Evolutionary conservation across 1,284 basidiomycete genomes (phyloP), one percentile per base, ranked within the genome.

Genomic region (Irpex sp.): DNA sequence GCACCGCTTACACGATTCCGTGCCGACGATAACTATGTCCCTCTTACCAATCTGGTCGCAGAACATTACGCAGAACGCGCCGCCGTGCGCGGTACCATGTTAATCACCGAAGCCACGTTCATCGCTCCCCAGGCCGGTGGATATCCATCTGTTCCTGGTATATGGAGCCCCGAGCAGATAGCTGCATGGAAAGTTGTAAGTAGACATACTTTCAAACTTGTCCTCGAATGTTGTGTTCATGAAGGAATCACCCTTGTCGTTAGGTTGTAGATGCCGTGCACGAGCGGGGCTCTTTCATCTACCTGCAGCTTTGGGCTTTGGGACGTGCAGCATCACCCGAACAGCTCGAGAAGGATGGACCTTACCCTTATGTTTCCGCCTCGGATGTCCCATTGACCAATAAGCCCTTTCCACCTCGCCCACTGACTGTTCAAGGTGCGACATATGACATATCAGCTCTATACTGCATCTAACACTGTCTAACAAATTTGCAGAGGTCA

Each of bases 31-130:
- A 57, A 66, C 13, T 72, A 76, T 52, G 71, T 71, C 11, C 76
- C 40, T 15, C 40, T 61, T 8, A 62, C 62, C 9, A 72, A 75
- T 19, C 65, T 78, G 9, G 74, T 72, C 15, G 72, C 73, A 17
- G 76, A 78, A 49, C 84, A 85, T 70, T 85, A 85, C 70, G 63
- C 69, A 0, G 84, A 85, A 67, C 75, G 83, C 8, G 79, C 76
- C 1, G 72, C 70, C 38, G 67, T 67, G 0, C 77, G 79, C 0
- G 84, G 83, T 0, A 80, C 81, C 0, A 70, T 86, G 4, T 69
- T 85, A 31, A 81, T 85, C 61, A 74, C 80, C 2, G 84, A 85
- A 69, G 82, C 73, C 0, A 81, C 79, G 0, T 72, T 79, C 65
- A 79, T 85, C 59, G 70, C 74, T 9, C 62, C 73, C 5, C 71